These are phyloP conservation scores for Saccharomycopsis phalli DNA, from an alignment of 1,139 yeast genomes.

Conservation along the genomic window DNA sequence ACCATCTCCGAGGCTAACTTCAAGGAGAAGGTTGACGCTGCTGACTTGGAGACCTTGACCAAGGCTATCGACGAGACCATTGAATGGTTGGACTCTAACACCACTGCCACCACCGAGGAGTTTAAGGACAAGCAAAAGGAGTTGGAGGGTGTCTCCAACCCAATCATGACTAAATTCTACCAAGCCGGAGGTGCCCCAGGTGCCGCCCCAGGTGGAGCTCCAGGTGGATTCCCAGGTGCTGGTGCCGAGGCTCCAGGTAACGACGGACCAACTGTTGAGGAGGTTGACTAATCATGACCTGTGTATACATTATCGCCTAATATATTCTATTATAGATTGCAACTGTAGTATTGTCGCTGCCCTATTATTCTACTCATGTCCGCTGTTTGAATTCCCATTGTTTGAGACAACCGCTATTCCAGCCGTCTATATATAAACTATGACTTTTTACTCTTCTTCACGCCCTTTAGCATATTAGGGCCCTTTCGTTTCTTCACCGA, in stretches of 20 bases:
- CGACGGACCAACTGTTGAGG: conserved; percentile 91
- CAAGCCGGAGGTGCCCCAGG: conserved; percentile 63
- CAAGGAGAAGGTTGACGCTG: conserved; percentile 74
- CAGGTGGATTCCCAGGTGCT: conserved; percentile 50
- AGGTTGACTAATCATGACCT: conserved; percentile 56
- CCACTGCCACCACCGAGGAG: conserved; percentile 83
- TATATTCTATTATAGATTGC: conserved; percentile 13
- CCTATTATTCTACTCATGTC: not conserved
- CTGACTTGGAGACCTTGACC: conserved; percentile 70
- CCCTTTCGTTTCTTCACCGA: conserved; percentile 46
- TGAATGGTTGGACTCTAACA: conserved; percentile 82
- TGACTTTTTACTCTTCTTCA: conserved; percentile 19
- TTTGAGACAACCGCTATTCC: not conserved
- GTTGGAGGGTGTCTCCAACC: conserved; percentile 88
- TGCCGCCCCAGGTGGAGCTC: conserved; percentile 55
- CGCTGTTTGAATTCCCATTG: not conserved
- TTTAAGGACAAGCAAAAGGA: conserved; percentile 86
- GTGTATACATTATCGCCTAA: conserved; percentile 3
- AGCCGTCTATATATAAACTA: not conserved
- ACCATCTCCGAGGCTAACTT: conserved; percentile 70
- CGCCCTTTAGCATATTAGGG: conserved; percentile 23
- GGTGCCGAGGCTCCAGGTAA: conserved; percentile 48
- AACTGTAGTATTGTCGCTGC: not conserved
- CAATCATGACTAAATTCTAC: conserved; percentile 89
- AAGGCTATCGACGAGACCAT: conserved; percentile 81